phyloP scores from a whole-genome alignment of 1,284 basidiomycete species.

The Ustilago trichophora region DNA sequence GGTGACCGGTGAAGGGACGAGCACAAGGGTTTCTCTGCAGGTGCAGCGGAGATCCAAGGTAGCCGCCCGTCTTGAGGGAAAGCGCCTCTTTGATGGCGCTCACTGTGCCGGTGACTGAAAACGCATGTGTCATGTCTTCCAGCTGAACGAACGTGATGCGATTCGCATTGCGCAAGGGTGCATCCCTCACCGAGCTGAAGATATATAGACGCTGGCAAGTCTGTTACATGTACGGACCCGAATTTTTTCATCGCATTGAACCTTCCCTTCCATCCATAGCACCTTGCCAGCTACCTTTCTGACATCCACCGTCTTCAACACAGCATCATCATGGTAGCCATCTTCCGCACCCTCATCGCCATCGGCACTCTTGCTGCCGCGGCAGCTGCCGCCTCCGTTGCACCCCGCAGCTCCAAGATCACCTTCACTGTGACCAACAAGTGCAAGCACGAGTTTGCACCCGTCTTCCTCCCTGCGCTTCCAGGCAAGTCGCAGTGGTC shows the following conservation, averaged over 20 bases:
- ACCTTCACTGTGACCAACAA: constrained; percentile 44
- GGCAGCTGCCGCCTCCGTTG: constrained; percentile 11
- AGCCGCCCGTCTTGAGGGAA: neutral
- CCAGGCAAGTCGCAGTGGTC: constrained; percentile 34
- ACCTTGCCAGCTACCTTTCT: neutral
- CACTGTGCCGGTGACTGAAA: neutral
- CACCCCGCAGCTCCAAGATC: constrained; percentile 37
- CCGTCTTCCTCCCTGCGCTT: constrained; percentile 37
- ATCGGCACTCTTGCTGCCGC: constrained; percentile 17
- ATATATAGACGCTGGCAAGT: constrained; percentile 5
- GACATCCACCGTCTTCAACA: neutral
- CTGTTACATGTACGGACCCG: neutral
- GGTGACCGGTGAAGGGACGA: neutral
- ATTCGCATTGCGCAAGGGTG: neutral
- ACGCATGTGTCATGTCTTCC: neutral
- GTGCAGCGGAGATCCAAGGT: constrained; percentile 13
- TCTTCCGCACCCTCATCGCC: constrained; percentile 21
- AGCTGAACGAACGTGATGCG: no score
- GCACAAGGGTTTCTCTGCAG: constrained; percentile 3
- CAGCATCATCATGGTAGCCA: constrained; percentile 29
- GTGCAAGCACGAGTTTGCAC: constrained; percentile 44
- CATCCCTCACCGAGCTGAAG: constrained; percentile 10
- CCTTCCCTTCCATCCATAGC: neutral
- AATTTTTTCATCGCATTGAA: neutral
- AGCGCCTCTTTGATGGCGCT: neutral